These are phyloP conservation scores for Micromonas commoda DNA, from an alignment of 139 green algal genomes.

Conservation along the genomic window DNA sequence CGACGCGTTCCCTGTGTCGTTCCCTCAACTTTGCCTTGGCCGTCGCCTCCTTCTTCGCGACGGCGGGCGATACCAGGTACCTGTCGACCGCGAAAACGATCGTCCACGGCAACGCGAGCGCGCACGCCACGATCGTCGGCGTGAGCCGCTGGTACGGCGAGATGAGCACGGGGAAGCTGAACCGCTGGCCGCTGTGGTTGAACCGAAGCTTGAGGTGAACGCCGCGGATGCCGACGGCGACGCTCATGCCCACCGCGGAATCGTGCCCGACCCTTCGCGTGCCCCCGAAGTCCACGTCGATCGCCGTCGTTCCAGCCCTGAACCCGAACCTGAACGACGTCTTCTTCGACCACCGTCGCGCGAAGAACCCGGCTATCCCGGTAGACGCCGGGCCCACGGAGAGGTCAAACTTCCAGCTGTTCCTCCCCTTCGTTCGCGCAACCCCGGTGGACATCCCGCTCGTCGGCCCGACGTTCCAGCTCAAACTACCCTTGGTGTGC, in stretches of 20 bases:
- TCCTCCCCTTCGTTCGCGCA: not conserved
- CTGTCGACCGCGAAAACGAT: not conserved
- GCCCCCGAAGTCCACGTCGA: not conserved
- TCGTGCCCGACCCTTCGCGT: not conserved
- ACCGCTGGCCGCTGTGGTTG: not conserved
- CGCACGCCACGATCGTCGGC: not conserved
- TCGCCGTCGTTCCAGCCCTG: not conserved
- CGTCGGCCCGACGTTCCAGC: conserved; percentile 9
- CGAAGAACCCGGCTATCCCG: not conserved
- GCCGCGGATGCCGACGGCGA: not conserved
- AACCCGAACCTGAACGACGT: not conserved
- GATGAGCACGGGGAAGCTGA: conserved; percentile 5
- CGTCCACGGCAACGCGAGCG: not conserved
- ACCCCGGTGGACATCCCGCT: not conserved
- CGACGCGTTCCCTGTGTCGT: not conserved
- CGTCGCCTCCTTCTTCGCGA: not conserved
- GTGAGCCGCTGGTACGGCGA: not conserved
- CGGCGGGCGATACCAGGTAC: not conserved
- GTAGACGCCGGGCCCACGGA: not conserved
- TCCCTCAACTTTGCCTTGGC: not conserved
- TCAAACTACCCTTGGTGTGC: not conserved
- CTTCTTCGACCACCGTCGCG: not conserved
- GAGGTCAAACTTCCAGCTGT: conserved; percentile 7
- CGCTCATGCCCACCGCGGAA: not conserved
- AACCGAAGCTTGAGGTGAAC: not conserved